Evolutionary conservation across 805 yeast genomes (phyloP).

Genomic region (Lachancea quebecensis): DNA sequence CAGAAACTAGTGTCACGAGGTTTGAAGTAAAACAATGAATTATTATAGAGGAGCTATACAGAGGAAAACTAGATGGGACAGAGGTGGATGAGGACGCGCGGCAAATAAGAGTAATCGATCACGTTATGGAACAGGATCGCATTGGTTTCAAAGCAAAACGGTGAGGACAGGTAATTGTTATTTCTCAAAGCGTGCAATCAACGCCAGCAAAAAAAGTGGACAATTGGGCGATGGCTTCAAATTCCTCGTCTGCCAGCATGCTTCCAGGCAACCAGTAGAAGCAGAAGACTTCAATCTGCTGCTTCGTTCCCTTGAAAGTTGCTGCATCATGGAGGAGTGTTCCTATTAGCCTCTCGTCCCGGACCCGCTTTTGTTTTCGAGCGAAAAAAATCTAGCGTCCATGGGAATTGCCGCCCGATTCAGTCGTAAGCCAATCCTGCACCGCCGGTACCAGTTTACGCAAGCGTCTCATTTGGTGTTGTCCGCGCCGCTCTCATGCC

Average conservation of each 20-base stretch:
- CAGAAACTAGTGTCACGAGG: background rate
- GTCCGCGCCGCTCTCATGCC: no score
- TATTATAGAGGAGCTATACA: background rate
- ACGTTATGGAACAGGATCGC: background rate
- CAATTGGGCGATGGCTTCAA: background rate
- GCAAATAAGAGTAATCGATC: background rate
- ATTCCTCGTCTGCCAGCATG: background rate
- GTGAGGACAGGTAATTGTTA: background rate
- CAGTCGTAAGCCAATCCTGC: background rate
- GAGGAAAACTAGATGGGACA: background rate
- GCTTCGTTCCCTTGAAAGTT: slow-evolving; percentile 3
- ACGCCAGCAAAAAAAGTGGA: slow-evolving; percentile 6
- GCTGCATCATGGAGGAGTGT: slow-evolving; percentile 30
- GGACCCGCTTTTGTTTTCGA: slow-evolving; percentile 2
- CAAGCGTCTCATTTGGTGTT: no score
- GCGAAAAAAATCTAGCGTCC: slow-evolving; percentile 8
- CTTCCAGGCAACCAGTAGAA: slow-evolving; percentile 7
- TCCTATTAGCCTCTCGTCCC: slow-evolving; percentile 64
- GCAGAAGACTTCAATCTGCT: slow-evolving; percentile 6
- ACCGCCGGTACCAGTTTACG: no score
- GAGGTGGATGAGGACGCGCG: background rate
- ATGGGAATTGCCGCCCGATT: slow-evolving; percentile 3
- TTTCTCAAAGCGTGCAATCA: slow-evolving; percentile 2
- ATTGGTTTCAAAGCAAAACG: background rate
- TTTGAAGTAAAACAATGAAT: background rate